phyloP scores from a whole-genome alignment of 1,284 basidiomycete species.

The Exobasidium cylindrosporum region DNA sequence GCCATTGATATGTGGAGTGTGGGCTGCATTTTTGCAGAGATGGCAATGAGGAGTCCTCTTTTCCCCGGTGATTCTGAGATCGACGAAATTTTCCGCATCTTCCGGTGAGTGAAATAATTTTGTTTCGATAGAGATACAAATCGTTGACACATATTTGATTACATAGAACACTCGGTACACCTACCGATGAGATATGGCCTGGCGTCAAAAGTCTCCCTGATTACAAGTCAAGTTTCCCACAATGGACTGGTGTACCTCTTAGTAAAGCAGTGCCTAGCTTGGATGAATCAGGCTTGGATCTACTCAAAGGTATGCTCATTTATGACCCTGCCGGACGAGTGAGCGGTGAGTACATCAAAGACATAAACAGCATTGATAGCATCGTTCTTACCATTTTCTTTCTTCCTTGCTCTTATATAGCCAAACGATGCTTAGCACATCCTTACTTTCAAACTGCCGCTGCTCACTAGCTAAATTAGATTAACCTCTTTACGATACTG shows the following conservation, averaged over 20 bases:
- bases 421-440: conserved; percentile 34
- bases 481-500: no score
- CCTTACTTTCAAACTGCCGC: conserved; percentile 26
- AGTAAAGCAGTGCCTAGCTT: conserved; percentile 59
- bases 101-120: conserved; percentile 60
- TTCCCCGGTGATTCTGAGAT: conserved; percentile 99
- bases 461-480: background rate
- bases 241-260: conserved; percentile 71
- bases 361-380: background rate
- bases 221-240: conserved; percentile 94
- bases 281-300: conserved; percentile 42
- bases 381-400: background rate
- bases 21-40: conserved; percentile 84
- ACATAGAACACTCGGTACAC: conserved; percentile 68
- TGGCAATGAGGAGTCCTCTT: conserved; percentile 84
- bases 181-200: conserved; percentile 86
- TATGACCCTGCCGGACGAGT: conserved; percentile 94
- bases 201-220: conserved; percentile 85
- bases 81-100: conserved; percentile 99
- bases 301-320: conserved; percentile 69
- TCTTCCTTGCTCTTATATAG: conserved; percentile 62
- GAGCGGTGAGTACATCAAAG: conserved; percentile 24
- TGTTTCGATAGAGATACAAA: background rate
- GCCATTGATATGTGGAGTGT: conserved; percentile 98
- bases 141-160: no score